A percentile compares a stretch with the other conserved stretches of the same genome.
These are phyloP conservation scores for Volvox carteri DNA, from an alignment of 163 green algal genomes.

Conservation along the genomic window DNA sequence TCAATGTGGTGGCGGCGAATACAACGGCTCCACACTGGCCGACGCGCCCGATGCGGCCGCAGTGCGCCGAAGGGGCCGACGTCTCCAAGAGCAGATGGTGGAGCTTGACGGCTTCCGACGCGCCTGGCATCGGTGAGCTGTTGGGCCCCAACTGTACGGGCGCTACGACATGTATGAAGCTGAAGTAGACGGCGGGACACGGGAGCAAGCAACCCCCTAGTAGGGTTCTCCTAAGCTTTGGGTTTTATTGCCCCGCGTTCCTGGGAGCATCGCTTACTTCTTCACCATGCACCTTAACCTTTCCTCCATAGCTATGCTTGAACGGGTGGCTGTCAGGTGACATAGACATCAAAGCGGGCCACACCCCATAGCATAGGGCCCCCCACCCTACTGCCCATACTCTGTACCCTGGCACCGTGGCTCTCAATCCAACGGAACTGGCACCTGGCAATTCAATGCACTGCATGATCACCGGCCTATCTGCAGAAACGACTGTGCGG, in stretches of 20 bases:
- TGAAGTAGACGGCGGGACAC: not conserved
- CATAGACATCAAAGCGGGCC: not conserved
- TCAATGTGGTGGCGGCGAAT: not conserved
- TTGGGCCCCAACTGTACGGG: not conserved
- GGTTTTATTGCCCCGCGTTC: not conserved
- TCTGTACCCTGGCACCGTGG: not conserved
- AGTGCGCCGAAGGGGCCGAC: not conserved
- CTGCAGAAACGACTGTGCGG: conserved; percentile 44
- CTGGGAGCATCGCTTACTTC: not conserved
- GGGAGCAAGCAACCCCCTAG: not conserved
- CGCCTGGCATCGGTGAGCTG: conserved; percentile 26
- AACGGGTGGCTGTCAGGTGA: too few species aligned
- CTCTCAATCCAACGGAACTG: not conserved
- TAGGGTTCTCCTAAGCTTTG: not conserved
- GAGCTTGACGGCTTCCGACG: conserved; percentile 47
- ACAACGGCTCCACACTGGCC: too few species aligned
- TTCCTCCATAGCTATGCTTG: too few species aligned
- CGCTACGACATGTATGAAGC: not conserved
- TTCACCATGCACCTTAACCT: not conserved
- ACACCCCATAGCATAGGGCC: not conserved
- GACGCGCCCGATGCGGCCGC: too few species aligned
- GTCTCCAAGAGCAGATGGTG: conserved; percentile 34
- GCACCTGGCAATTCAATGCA: not conserved
- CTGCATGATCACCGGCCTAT: not conserved
- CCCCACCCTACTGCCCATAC: not conserved